Evolutionary conservation across 192 early-diverging fungal genomes (phyloP).

Genomic region (Coemansia sp.): DNA sequence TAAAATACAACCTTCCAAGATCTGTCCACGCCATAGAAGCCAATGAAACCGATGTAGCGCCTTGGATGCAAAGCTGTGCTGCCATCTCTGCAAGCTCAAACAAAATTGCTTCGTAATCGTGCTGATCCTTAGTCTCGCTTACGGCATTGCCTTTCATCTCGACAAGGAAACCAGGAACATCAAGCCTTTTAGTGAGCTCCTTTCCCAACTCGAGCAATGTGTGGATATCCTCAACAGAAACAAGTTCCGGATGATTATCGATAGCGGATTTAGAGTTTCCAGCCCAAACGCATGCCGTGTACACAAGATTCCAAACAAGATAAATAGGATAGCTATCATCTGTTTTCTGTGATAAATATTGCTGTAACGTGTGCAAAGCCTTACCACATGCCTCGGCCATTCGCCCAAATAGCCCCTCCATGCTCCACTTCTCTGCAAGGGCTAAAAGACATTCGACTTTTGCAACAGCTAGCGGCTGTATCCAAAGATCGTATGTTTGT

Average conservation of each 20-base stretch:
- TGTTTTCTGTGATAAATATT: conserved; percentile 8
- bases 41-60: conserved; percentile 14
- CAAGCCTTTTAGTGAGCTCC: not conserved
- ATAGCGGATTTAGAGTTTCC: conserved; percentile 9
- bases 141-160: conserved; percentile 9
- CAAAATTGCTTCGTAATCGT: conserved; percentile 10
- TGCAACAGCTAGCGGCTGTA: conserved; percentile 15
- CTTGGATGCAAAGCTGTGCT: conserved; percentile 23
- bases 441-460: conserved; percentile 33
- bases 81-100: conserved; percentile 27
- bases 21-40: conserved; percentile 44
- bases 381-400: conserved; percentile 57
- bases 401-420: conserved; percentile 67
- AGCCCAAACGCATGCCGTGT: conserved; percentile 57
- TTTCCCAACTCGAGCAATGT: conserved; percentile 1
- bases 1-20: conserved; percentile 32
- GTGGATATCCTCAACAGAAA: not conserved
- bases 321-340: conserved; percentile 36
- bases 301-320: conserved; percentile 63
- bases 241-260: conserved; percentile 9
- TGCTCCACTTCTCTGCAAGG: conserved; percentile 28
- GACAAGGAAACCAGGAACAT: conserved; percentile 19
- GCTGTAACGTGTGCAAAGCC: conserved; percentile 43
- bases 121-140: not conserved
- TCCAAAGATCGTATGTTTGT: conserved; percentile 9